Base-by-base conservation (phyloP, 1,139 yeast genomes). In the Insectozyma bohioensis region DNA sequence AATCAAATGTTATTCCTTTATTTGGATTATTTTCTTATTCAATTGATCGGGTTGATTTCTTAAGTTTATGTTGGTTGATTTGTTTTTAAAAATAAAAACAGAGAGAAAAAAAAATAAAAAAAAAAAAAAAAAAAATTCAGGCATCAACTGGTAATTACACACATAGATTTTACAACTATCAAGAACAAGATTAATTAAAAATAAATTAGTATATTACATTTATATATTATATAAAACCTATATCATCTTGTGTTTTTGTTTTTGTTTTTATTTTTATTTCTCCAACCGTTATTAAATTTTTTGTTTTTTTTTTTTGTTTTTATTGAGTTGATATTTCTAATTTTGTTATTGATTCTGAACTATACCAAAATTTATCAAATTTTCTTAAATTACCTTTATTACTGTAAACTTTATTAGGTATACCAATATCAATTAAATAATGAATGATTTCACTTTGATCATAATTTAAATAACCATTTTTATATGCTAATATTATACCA, bases 361-460 rank as follows among this genome's bases (percentile, higher is more conserved):
- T 56, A 47, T 48, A 57, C 75, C 75, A 69, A 37, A 63, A 58
- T 41, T 59, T 65, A 39, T 68, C 75, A 42, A 69, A 68, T 47
- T 64, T 67, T 24, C 75, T 50, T 43, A 69, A 56, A 39, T 64
- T 66, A 2, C 66, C 58, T 46, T 67, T 67, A 40, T 51, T 47
- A 23, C 51, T 52, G 46, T 65, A 70, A 3, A 69, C 72, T 36
- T 57, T 58, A 44, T 67, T 68, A 2, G 95, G 94, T 16, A 82
- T 67, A 6, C 95, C 95, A 37, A 80, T 67, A 48, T 86, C 95
- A n/a, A 85, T 70, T 39, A 85, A 63, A 42, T 74, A 80, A 49
- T 80, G 88, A 12, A 57, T 52, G 49, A 75, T 68, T 16, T 64
- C 70, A 11, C 25, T 26, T 11, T 55, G 68, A 11, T 30, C 34